These are phyloP conservation scores for Polychytrium aggregatum DNA, from an alignment of 192 early-diverging fungal genomes.

Conservation along the genomic window DNA sequence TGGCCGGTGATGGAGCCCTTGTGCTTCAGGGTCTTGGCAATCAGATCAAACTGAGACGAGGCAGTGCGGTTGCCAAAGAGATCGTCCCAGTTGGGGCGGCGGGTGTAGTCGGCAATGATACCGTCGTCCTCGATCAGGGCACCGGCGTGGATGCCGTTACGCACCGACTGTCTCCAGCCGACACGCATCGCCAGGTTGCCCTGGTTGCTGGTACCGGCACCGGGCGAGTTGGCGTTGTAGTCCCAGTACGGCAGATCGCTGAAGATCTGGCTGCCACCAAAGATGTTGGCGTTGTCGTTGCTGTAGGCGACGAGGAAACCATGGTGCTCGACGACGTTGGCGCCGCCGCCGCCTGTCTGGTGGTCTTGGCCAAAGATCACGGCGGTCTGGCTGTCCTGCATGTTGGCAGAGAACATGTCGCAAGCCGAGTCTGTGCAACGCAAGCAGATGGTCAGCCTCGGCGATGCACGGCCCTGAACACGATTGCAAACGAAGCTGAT, in stretches of 20 bases:
- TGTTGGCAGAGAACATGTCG: constrained; percentile 9
- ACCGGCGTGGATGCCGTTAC: constrained; percentile 6
- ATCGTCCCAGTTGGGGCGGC: constrained; percentile 4
- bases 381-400: constrained; percentile 8
- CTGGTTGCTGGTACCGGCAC: no score
- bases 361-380: constrained; percentile 8
- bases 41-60: constrained; percentile 8
- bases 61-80: neutral
- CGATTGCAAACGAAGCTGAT: no score
- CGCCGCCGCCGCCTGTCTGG: constrained; percentile 9
- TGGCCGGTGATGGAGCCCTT: neutral
- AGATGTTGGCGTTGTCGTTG: neutral
- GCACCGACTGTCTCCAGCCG: constrained; percentile 10
- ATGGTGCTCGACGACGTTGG: constrained; percentile 9
- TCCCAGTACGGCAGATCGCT: neutral
- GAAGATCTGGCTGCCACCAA: neutral
- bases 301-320: constrained; percentile 1
- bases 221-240: no score
- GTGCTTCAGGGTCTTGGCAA: constrained; percentile 6
- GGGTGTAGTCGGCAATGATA: constrained; percentile 6
- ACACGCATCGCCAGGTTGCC: no score
- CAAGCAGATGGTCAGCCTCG: no score
- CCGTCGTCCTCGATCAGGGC: constrained; percentile 14
- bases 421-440: no score
- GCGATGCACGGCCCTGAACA: no score